Conservation (phyloP, 2,329 filamentous ascomycete species). For the Amphichorda felina region DNA sequence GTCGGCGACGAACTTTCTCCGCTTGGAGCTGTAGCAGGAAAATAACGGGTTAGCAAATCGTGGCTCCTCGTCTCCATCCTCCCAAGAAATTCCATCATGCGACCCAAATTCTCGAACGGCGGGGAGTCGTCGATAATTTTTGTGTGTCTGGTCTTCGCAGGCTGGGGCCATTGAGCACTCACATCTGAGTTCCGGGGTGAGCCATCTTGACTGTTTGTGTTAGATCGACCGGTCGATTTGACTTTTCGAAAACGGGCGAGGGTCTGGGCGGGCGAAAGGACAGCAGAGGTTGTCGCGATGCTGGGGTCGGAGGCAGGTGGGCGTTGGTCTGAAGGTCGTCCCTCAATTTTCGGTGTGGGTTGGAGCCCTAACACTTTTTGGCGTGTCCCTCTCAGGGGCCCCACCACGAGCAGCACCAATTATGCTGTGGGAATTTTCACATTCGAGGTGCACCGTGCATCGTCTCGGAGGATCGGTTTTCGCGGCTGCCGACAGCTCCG, state of each 20-base stretch:
- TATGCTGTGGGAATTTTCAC: too few species aligned
- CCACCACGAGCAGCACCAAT: too few species aligned
- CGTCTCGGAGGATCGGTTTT: too few species aligned
- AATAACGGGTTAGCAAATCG: not conserved
- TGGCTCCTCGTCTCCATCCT: not conserved
- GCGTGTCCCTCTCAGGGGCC: too few species aligned
- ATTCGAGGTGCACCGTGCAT: too few species aligned
- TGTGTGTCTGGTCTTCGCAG: not conserved
- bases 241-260: conserved; percentile 24
- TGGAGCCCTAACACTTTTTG: conserved; percentile 16
- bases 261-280: conserved; percentile 10
- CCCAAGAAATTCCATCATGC: conserved; percentile 1
- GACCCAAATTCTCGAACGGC: not conserved
- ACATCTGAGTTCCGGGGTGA: conserved; percentile 51
- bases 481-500: too few species aligned
- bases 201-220: conserved; percentile 40
- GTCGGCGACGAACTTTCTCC: conserved; percentile 91
- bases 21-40: conserved; percentile 57
- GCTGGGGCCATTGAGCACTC: conserved; percentile 21
- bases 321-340: conserved; percentile 5
- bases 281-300: conserved; percentile 3
- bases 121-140: too few species aligned
- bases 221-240: conserved; percentile 17
- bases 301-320: conserved; percentile 9
- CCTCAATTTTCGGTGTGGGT: conserved; percentile 19